A percentile compares a stretch with the other conserved stretches of the same genome.
phyloP scores from a whole-genome alignment of 2,329 filamentous ascomycete genomes.

The Nothophaeocryptopus gaeumannii region DNA sequence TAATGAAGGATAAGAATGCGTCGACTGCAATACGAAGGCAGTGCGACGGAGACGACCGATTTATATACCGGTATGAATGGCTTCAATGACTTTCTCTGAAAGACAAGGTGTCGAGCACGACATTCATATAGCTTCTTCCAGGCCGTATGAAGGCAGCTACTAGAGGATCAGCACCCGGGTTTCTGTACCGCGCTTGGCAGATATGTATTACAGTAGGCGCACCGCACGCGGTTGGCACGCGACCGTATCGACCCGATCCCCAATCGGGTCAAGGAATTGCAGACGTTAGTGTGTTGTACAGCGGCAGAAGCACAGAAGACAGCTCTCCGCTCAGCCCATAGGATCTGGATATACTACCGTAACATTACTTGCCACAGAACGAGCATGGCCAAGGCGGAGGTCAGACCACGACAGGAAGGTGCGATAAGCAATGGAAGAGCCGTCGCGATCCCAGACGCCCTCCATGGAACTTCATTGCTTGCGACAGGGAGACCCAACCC shows the following conservation, averaged over 20 bases:
- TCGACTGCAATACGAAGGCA: too few relatives aligned
- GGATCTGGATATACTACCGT: constrained; percentile 18
- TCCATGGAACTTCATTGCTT: too few relatives aligned
- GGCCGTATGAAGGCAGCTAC: neutral
- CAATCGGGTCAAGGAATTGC: constrained; percentile 7
- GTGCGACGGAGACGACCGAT: too few relatives aligned
- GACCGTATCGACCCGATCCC: constrained; percentile 16
- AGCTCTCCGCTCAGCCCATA: neutral
- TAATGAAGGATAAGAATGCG: too few relatives aligned
- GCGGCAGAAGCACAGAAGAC: neutral
- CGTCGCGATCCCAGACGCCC: too few relatives aligned
- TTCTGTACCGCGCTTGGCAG: constrained; percentile 6
- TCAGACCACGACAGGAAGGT: constrained; percentile 22
- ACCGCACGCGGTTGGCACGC: constrained; percentile 20
- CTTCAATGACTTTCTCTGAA: too few relatives aligned
- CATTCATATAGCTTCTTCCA: constrained; percentile 9
- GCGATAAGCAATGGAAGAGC: neutral
- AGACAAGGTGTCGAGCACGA: neutral
- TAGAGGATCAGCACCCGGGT: constrained; percentile 19
- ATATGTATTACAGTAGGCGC: neutral
- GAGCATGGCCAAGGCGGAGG: constrained; percentile 21
- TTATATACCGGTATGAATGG: too few relatives aligned
- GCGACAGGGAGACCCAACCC: too few relatives aligned
- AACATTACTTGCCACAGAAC: constrained; percentile 12
- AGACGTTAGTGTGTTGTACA: neutral